Base-by-base conservation (phyloP, 2,329 filamentous ascomycete genomes). In the Cadophora sp. region DNA sequence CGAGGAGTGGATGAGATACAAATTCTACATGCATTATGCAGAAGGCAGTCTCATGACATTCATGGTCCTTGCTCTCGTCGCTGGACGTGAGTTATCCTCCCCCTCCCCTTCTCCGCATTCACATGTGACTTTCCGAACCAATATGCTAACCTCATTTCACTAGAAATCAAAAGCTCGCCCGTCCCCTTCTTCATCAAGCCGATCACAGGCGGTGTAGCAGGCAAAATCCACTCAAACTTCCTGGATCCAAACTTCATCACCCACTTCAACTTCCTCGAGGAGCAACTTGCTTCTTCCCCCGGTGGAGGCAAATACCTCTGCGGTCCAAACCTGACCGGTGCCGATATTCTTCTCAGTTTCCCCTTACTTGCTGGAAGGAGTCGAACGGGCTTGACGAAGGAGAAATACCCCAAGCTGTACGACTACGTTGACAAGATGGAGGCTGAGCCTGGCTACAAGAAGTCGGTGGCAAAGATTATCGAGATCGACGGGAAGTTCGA, bases 31-130 rank as follows among this genome's bases (percentile, higher is more conserved):
- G 83, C 91, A 97, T 77, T 97, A 94, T 78, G 84, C 87, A 5
- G 95, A 97, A 80, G 95, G 94, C 13, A 92, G 87, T 68, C 80
- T 97, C 68, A 96, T 96, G 90, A 85, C 88, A 0, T 81, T 88
- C 58, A 78, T 96, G 69, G 79, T 94, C 0, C 79, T 92, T 68
- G 80, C 83, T 16, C 76, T 96, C 18, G 80, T 97, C 30, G 81
- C 91, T 14, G 75, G 75, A 4, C 77, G 83, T 85, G 76, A 66
- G 82, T 79, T 41, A 11, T 39, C 39, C n/a, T 22, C n/a, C 36
- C 41, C 47, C 22, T 36, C 27, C 33, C n/a, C 27, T 47, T 56
- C 30, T 33, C 50, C 22, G 30, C 18, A 39, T 5, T 18, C n/a
- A 20, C 9, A 55, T 30, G 33, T 55, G 27, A 56, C 14, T 41